Evolutionary conservation across 2,329 filamentous ascomycete genomes (phyloP).

Genomic region (Beauveria medogensis): DNA sequence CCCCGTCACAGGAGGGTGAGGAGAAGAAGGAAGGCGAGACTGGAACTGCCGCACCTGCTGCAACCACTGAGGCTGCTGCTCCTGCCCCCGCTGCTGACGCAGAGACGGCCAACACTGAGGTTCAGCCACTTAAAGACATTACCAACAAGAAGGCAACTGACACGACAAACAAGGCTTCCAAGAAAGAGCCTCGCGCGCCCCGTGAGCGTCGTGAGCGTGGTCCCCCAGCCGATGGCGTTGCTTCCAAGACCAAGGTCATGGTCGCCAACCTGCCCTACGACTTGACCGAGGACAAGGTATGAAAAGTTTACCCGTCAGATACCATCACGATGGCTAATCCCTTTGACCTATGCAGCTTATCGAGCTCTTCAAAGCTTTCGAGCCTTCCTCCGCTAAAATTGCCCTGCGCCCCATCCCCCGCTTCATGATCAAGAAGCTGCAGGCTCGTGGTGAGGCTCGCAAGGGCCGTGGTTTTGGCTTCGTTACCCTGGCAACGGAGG

Average conservation of each 20-base stretch:
- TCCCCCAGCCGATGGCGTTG: conserved; percentile 91
- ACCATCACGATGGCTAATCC: conserved; percentile 11
- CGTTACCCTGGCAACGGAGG: conserved; percentile 90
- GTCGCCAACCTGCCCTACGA: conserved; percentile 98
- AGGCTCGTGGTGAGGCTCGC: conserved; percentile 93
- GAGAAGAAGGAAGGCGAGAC: conserved; percentile 40
- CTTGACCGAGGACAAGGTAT: conserved; percentile 91
- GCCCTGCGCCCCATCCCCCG: conserved; percentile 95
- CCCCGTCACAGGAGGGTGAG: conserved; percentile 25
- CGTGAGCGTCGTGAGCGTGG: conserved; percentile 69
- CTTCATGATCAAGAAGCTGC: conserved; percentile 99
- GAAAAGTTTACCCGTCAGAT: neutral
- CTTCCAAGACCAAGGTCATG: conserved; percentile 99
- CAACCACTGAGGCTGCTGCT: conserved; percentile 25
- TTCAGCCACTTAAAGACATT: conserved; percentile 52
- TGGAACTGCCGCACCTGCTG: conserved; percentile 34
- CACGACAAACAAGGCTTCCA: conserved; percentile 51
- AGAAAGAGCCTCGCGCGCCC: conserved; percentile 44
- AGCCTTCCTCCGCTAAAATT: conserved; percentile 93
- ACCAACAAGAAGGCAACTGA: conserved; percentile 52
- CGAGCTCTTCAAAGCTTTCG: conserved; percentile 90
- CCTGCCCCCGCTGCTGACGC: conserved; percentile 35
- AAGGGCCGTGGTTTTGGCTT: conserved; percentile 99
- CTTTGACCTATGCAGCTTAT: conserved; percentile 59
- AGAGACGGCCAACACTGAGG: conserved; percentile 41